phyloP scores from a whole-genome alignment of 2,329 filamentous ascomycete genomes.

The Fusarium avenaceum region DNA sequence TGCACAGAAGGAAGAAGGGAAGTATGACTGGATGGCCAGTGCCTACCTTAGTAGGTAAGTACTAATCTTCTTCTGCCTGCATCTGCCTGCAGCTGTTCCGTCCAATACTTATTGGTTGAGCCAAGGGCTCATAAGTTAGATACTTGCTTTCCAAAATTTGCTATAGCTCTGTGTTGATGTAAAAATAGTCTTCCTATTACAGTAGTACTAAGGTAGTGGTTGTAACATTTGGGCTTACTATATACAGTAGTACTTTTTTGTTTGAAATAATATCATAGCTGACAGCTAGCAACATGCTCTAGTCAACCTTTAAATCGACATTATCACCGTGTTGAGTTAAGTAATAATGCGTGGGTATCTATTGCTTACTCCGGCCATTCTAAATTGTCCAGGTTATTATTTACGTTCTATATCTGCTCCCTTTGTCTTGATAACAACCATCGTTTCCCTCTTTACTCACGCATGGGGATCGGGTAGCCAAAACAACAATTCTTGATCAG shows the following conservation, averaged over 20 bases:
- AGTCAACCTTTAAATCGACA: neutral
- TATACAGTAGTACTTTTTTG: too few relatives aligned
- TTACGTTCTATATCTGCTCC: neutral
- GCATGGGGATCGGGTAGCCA: slow-evolving; percentile 79
- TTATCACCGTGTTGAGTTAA: neutral
- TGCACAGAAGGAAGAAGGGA: neutral
- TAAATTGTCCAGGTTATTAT: neutral
- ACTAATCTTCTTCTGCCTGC: neutral
- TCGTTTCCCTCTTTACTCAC: slow-evolving; percentile 48
- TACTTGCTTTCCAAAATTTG: too few relatives aligned
- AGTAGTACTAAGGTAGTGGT: too few relatives aligned
- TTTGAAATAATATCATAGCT: neutral
- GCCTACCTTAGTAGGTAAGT: neutral
- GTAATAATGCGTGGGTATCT: slow-evolving; percentile 34
- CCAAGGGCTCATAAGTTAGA: neutral
- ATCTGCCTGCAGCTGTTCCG: slow-evolving; percentile 1
- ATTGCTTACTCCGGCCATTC: slow-evolving; percentile 13
- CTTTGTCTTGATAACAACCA: neutral
- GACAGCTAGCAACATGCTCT: neutral
- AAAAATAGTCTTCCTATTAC: too few relatives aligned
- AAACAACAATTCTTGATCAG: slow-evolving; percentile 85
- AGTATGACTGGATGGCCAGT: slow-evolving; percentile 1
- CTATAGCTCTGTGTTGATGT: too few relatives aligned
- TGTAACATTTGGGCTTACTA: too few relatives aligned
- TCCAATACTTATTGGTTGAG: neutral